Percentiles rank a stretch among this genome's conserved stretches.
phyloP scores from a whole-genome alignment of 1,284 basidiomycete genomes.

The Cerrena zonata region DNA sequence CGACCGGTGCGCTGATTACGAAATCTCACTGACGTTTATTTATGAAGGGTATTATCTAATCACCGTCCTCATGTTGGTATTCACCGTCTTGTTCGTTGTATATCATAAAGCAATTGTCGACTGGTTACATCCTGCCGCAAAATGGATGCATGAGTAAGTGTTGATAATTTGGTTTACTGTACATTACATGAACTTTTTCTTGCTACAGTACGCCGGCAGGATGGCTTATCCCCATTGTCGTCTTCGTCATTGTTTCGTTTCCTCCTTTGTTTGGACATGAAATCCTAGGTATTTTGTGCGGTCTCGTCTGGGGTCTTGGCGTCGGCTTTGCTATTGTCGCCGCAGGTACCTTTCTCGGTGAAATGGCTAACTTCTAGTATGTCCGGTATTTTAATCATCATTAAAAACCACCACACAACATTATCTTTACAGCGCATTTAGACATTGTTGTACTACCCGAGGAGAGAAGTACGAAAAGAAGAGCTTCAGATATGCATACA shows the following conservation, averaged over 20 bases:
- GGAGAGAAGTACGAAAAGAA: constrained; percentile 69
- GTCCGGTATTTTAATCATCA: constrained; percentile 21
- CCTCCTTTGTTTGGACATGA: constrained; percentile 76
- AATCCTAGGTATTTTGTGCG: constrained; percentile 68
- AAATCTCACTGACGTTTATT: constrained; percentile 6
- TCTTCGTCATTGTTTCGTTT: constrained; percentile 74
- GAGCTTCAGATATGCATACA: constrained; percentile 70
- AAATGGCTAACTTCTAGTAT: constrained; percentile 68
- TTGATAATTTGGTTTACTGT: no score
- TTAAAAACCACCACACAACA: background rate
- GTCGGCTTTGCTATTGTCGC: constrained; percentile 62
- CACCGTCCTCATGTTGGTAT: constrained; percentile 25
- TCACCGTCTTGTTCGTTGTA: constrained; percentile 50
- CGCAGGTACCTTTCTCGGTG: constrained; percentile 61
- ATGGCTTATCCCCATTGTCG: constrained; percentile 78
- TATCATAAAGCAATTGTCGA: constrained; percentile 53
- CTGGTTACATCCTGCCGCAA: constrained; percentile 50
- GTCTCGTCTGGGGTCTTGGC: constrained; percentile 73
- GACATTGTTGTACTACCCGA: constrained; percentile 53
- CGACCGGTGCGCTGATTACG: constrained; percentile 1
- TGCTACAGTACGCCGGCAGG: constrained; percentile 41
- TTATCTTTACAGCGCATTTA: constrained; percentile 47
- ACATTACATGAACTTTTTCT: background rate
- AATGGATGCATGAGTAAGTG: constrained; percentile 44
- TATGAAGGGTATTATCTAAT: constrained; percentile 32